Conservation (phyloP, 1,284 basidiomycete species). For the Limonomyces culmigenus region DNA sequence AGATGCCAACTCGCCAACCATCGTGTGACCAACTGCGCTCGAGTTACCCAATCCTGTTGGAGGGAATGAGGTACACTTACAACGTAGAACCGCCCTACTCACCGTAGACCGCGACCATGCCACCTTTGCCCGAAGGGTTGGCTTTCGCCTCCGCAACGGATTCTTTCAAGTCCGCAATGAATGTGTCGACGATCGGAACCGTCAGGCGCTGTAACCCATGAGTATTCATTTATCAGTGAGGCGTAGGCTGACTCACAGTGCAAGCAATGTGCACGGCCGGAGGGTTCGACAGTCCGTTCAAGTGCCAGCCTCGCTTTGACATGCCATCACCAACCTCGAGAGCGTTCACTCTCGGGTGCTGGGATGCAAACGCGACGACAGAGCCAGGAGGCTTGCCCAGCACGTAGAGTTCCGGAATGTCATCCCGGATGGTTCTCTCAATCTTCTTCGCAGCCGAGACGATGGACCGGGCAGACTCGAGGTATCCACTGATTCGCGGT, state of each 20-base stretch:
- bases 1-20: slow-evolving; percentile 73
- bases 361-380: slow-evolving; percentile 78
- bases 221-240: slow-evolving; percentile 3
- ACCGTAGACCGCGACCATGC: slow-evolving; percentile 85
- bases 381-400: slow-evolving; percentile 84
- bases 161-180: slow-evolving; percentile 72
- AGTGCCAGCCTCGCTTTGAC: slow-evolving; percentile 75
- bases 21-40: slow-evolving; percentile 75
- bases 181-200: slow-evolving; percentile 57
- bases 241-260: slow-evolving; percentile 40
- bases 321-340: slow-evolving; percentile 86
- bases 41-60: slow-evolving; percentile 68
- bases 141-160: slow-evolving; percentile 46
- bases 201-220: slow-evolving; percentile 43
- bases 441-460: slow-evolving; percentile 61
- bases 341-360: slow-evolving; percentile 40
- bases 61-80: slow-evolving; percentile 4
- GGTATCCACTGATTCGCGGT: slow-evolving; percentile 36
- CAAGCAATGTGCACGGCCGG: slow-evolving; percentile 87
- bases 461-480: slow-evolving; percentile 75
- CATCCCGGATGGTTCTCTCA: slow-evolving; percentile 40
- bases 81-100: slow-evolving; percentile 14
- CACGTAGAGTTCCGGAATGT: slow-evolving; percentile 69
- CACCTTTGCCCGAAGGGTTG: slow-evolving; percentile 45
- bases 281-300: slow-evolving; percentile 72